These are phyloP conservation scores for Reticulascus tulasneorum DNA, from an alignment of 2,329 filamentous ascomycete genomes.

Conservation along the genomic window DNA sequence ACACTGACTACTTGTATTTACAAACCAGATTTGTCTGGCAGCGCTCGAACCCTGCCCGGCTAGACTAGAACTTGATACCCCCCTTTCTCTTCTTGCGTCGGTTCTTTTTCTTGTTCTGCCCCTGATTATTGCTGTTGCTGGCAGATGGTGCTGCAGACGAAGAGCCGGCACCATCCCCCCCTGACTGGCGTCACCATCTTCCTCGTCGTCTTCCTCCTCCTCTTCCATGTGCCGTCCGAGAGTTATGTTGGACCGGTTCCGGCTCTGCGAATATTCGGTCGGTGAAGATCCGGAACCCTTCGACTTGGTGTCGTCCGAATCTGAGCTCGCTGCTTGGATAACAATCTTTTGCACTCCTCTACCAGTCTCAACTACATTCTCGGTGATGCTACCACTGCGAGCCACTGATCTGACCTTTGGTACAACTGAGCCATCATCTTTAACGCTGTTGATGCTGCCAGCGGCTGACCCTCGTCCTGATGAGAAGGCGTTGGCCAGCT, in stretches of 20 bases:
- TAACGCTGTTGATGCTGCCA: slow-evolving; percentile 5
- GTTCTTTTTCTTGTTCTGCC: slow-evolving; percentile 32
- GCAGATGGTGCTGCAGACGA: slow-evolving; percentile 9
- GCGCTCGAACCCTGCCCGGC: neutral
- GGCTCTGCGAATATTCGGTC: slow-evolving; percentile 8
- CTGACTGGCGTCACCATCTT: too few species aligned
- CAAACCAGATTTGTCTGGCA: too few species aligned
- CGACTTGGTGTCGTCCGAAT: slow-evolving; percentile 11
- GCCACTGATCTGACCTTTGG: slow-evolving; percentile 11
- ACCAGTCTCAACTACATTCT: slow-evolving; percentile 16
- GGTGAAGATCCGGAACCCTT: slow-evolving; percentile 9
- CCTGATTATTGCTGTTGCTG: slow-evolving; percentile 5
- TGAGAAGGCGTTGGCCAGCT: slow-evolving; percentile 9
- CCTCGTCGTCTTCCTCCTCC: slow-evolving; percentile 8
- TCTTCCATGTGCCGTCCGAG: slow-evolving; percentile 4
- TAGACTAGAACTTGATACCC: slow-evolving; percentile 23
- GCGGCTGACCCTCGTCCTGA: slow-evolving; percentile 8
- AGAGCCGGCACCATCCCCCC: too few species aligned
- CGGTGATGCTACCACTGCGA: slow-evolving; percentile 17
- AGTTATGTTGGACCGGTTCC: slow-evolving; percentile 5
- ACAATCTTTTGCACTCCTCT: slow-evolving; percentile 15
- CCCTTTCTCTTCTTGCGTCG: slow-evolving; percentile 34
- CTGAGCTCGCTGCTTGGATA: slow-evolving; percentile 15
- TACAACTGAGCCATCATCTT: slow-evolving; percentile 8
- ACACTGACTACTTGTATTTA: too few species aligned